Percentiles rank a stretch among this genome's conserved stretches.
Conservation (phyloP, 2,329 filamentous ascomycete species). For the Aspergillus sclerotialis region DNA sequence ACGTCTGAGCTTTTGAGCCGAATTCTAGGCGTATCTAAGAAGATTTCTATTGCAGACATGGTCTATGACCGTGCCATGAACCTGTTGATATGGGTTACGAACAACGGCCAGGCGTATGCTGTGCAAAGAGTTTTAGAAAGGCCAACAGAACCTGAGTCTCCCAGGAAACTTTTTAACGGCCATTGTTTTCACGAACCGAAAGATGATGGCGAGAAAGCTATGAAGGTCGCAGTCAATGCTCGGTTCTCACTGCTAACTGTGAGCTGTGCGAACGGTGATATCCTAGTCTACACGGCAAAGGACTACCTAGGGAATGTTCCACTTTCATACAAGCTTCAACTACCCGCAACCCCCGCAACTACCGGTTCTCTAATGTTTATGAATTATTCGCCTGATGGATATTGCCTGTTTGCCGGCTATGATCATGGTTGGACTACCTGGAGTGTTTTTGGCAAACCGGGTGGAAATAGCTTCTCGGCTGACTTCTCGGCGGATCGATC, state of each 20-base stretch:
- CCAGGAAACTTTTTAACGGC: constrained; percentile 72
- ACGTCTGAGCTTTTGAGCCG: constrained; percentile 82
- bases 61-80: constrained; percentile 96
- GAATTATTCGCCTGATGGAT: constrained; percentile 88
- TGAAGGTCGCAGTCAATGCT: constrained; percentile 80
- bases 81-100: constrained; percentile 84
- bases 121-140: constrained; percentile 61
- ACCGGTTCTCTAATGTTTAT: constrained; percentile 69
- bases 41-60: constrained; percentile 71
- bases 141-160: constrained; percentile 37
- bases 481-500: constrained; percentile 67
- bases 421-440: constrained; percentile 90
- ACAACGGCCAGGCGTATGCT: constrained; percentile 79
- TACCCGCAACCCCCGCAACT: constrained; percentile 59
- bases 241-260: constrained; percentile 90
- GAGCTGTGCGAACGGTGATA: constrained; percentile 69
- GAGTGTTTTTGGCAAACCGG: constrained; percentile 93
- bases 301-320: constrained; percentile 93
- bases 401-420: constrained; percentile 90
- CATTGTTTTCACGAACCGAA: constrained; percentile 81
- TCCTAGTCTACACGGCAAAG: constrained; percentile 84
- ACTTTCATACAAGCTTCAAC: constrained; percentile 67
- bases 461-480: constrained; percentile 72
- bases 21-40: constrained; percentile 79
- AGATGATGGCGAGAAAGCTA: constrained; percentile 53